Percentiles rank a stretch among this genome's conserved stretches.
Conservation (phyloP, 257 asterid species). For the Fraxinus pennsylvanica region DNA sequence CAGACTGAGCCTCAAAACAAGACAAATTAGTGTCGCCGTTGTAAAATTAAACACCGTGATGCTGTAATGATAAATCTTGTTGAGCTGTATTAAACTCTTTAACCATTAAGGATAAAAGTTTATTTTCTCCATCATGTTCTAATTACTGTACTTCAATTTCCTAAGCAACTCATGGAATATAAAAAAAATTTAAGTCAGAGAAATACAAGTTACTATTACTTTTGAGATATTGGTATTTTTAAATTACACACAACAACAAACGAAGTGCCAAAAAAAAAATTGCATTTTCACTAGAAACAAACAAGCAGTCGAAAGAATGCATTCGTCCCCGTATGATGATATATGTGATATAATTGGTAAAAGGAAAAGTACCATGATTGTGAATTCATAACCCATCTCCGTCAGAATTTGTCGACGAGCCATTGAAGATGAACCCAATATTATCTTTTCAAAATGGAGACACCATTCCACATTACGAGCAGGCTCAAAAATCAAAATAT, state of each 20-base stretch:
- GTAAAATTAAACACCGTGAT: background rate
- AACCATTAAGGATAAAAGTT: background rate
- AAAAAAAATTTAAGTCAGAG: background rate
- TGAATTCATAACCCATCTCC: constrained; percentile 77
- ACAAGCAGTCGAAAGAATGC: background rate
- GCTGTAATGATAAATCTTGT: background rate
- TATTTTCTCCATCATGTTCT: background rate
- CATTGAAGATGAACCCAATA: constrained; percentile 80
- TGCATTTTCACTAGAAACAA: background rate
- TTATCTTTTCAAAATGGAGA: constrained; percentile 46
- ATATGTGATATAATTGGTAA: background rate
- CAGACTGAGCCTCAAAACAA: background rate
- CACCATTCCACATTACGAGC: background rate
- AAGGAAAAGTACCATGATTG: constrained; percentile 56
- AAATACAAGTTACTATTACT: too few species aligned
- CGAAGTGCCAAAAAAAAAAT: background rate
- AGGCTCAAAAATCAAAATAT: too few species aligned
- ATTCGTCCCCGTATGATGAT: background rate
- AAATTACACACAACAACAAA: background rate
- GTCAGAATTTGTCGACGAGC: constrained; percentile 75
- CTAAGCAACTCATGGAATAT: background rate
- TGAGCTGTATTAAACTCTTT: background rate
- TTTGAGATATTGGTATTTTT: too few species aligned
- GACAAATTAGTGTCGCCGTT: background rate
- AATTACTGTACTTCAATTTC: background rate